These are phyloP conservation scores for Chrysochromulina parva DNA, from an alignment of 78 protist species.

Conservation along the genomic window DNA sequence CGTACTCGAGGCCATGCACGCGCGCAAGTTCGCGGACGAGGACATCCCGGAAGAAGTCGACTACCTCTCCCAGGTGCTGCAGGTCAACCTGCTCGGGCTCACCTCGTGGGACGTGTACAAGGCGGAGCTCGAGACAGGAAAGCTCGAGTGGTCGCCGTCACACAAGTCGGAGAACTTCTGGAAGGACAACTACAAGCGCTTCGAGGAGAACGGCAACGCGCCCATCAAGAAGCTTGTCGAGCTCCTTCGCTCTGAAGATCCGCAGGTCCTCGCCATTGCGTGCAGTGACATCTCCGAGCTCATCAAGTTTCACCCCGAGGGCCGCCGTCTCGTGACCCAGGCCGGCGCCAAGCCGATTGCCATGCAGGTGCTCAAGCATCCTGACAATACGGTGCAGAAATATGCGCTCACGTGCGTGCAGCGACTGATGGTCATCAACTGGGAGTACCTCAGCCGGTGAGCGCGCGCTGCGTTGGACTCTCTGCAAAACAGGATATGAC, in stretches of 20 bases:
- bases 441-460: constrained; percentile 27
- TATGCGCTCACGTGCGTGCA: constrained; percentile 84
- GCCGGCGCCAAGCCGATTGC: constrained; percentile 62
- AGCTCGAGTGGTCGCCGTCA: constrained; percentile 87
- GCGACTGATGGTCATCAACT: constrained; percentile 85
- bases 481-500: too few species aligned
- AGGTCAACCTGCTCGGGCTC: neutral
- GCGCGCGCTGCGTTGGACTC: too few species aligned
- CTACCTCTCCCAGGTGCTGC: neutral
- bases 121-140: constrained; percentile 66
- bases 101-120: constrained; percentile 66
- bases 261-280: constrained; percentile 74
- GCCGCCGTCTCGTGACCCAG: constrained; percentile 60
- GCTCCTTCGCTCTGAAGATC: too few species aligned
- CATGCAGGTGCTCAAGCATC: constrained; percentile 77
- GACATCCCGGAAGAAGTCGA: constrained; percentile 68
- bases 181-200: constrained; percentile 80
- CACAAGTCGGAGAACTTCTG: constrained; percentile 86
- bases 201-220: constrained; percentile 51
- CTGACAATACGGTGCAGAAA: constrained; percentile 74
- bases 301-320: constrained; percentile 78
- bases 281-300: constrained; percentile 92
- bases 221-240: neutral
- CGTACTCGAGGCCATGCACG: constrained; percentile 25
- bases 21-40: constrained; percentile 78